Evolutionary conservation across 1,284 basidiomycete genomes (phyloP).

Genomic region (Ustilago lituana): DNA sequence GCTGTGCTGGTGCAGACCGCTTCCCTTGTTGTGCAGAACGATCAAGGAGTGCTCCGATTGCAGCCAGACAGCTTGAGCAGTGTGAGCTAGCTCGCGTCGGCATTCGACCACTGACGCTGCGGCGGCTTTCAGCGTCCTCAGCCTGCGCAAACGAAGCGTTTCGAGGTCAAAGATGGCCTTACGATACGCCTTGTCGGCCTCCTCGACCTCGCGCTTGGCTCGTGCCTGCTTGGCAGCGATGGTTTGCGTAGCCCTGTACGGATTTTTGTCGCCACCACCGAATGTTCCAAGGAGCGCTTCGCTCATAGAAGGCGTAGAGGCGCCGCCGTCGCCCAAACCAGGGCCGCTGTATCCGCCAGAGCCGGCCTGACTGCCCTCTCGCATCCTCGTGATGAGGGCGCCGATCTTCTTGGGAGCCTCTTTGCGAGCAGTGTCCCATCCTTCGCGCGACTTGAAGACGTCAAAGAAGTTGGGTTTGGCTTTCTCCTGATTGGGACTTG

Average conservation of each 20-base stretch:
- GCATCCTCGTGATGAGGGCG: slow-evolving; percentile 62
- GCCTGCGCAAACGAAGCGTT: slow-evolving; percentile 79
- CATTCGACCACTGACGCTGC: slow-evolving; percentile 85
- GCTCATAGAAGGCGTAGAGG: slow-evolving; percentile 25
- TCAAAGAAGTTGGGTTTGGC: slow-evolving; percentile 54
- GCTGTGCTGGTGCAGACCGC: slow-evolving; percentile 56
- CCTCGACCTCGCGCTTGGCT: slow-evolving; percentile 61
- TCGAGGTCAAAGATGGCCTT: slow-evolving; percentile 92
- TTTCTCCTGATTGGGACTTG: slow-evolving; percentile 29
- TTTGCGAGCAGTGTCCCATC: slow-evolving; percentile 60
- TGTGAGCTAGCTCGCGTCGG: slow-evolving; percentile 77
- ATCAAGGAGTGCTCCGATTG: slow-evolving; percentile 50
- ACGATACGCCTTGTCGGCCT: slow-evolving; percentile 86
- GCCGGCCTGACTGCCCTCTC: slow-evolving; percentile 47
- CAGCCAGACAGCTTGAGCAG: slow-evolving; percentile 68
- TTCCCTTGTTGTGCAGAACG: slow-evolving; percentile 39
- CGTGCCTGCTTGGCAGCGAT: slow-evolving; percentile 58
- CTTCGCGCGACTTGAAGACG: slow-evolving; percentile 58
- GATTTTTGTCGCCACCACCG: slow-evolving; percentile 25
- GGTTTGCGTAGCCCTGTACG: slow-evolving; percentile 45
- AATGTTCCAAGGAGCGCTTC: slow-evolving; percentile 30
- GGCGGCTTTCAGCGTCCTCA: slow-evolving; percentile 83
- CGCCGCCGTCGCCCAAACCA: slow-evolving; percentile 11
- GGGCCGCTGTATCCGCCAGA: slow-evolving; percentile 5
- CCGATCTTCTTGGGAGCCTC: slow-evolving; percentile 65